Percentiles rank a stretch among this genome's conserved stretches.
phyloP scores from a whole-genome alignment of 345 rosid species.

The Abelmoschus esculentus region DNA sequence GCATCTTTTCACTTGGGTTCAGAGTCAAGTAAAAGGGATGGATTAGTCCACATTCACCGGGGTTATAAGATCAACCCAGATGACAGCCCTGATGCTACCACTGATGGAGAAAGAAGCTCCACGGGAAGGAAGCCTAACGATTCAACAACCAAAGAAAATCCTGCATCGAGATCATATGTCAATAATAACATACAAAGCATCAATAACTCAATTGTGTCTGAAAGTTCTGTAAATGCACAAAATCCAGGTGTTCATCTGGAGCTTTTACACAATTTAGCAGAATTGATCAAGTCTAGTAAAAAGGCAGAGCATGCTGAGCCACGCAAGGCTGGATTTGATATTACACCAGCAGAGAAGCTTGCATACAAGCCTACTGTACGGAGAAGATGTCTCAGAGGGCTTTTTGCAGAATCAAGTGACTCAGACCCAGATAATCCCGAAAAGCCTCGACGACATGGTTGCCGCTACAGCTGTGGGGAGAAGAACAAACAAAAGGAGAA shows the following conservation, averaged over 20 bases:
- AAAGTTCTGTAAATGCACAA: slow-evolving; percentile 46
- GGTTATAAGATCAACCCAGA: slow-evolving; percentile 54
- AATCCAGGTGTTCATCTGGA: slow-evolving; percentile 61
- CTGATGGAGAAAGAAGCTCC: slow-evolving; percentile 47
- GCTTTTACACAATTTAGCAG: slow-evolving; percentile 16
- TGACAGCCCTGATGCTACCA: slow-evolving; percentile 45
- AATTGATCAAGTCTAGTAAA: slow-evolving; percentile 19
- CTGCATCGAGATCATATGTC: slow-evolving; percentile 33
- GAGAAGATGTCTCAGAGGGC: slow-evolving; percentile 73
- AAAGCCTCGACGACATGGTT: slow-evolving; percentile 71
- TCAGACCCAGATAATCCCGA: slow-evolving; percentile 55
- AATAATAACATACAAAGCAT: slow-evolving; percentile 66
- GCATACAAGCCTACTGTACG: slow-evolving; percentile 48
- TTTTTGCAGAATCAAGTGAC: slow-evolving; percentile 67
- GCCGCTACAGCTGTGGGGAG: slow-evolving; percentile 40
- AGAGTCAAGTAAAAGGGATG: slow-evolving; percentile 39
- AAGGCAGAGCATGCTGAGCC: slow-evolving; percentile 23
- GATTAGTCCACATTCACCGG: slow-evolving; percentile 46
- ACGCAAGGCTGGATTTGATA: slow-evolving; percentile 26
- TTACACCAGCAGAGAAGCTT: slow-evolving; percentile 42
- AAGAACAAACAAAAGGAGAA: slow-evolving; percentile 39
- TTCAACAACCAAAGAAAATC: slow-evolving; percentile 25
- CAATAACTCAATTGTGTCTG: slow-evolving; percentile 56
- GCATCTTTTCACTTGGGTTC: slow-evolving; percentile 52
- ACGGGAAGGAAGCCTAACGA: slow-evolving; percentile 19